These are phyloP conservation scores for Pseudisothecium myosuroides DNA, from an alignment of 225 moss, liverwort and hornwort species.

Conservation along the genomic window DNA sequence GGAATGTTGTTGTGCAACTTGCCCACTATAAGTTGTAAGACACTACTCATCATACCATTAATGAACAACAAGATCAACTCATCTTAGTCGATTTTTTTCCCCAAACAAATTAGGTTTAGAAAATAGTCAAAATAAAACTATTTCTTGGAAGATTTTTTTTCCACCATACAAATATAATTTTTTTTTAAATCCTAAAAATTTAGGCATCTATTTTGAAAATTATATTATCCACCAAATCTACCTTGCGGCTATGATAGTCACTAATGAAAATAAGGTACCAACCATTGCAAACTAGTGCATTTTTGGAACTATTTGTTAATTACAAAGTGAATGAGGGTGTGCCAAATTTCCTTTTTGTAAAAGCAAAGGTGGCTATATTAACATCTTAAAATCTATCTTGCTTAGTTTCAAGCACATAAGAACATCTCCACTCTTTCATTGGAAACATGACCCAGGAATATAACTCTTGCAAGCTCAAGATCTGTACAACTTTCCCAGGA, in stretches of 20 bases:
- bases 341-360: neutral
- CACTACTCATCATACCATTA: neutral
- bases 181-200: neutral
- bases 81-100: rapidly evolving
- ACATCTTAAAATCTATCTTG: neutral
- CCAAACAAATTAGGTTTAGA: neutral
- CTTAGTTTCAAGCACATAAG: neutral
- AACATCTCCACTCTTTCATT: too few relatives aligned
- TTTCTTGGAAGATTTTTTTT: neutral
- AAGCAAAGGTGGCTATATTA: neutral
- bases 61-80: rapidly evolving
- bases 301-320: neutral
- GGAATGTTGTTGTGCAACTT: neutral
- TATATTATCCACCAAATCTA: neutral
- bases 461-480: too few relatives aligned
- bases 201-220: neutral
- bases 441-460: too few relatives aligned
- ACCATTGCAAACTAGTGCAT: neutral
- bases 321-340: neutral
- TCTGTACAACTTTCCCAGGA: rapidly evolving
- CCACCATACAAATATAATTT: neutral
- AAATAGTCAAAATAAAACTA: neutral
- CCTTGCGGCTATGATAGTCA: neutral
- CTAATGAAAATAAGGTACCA: neutral
- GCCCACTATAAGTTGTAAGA: neutral